These are phyloP conservation scores for Rosa lucieae DNA, from an alignment of 306 rosid species.

Conservation along the genomic window DNA sequence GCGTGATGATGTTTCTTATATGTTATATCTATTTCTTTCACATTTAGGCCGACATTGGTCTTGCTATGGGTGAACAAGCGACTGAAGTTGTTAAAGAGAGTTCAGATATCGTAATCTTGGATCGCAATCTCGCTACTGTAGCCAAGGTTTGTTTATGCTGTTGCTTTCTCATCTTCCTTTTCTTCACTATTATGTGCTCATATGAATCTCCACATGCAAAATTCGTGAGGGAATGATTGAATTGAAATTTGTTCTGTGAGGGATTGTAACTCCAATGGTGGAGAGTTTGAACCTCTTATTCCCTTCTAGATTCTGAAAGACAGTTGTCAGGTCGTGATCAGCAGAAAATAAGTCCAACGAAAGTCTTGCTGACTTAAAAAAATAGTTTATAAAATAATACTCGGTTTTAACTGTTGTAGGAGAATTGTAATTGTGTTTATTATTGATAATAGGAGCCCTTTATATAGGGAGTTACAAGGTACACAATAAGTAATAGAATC, in stretches of 20 bases:
- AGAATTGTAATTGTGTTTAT: too few species aligned
- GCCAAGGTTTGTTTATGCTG: constrained; percentile 56
- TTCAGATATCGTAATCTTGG: constrained; percentile 86
- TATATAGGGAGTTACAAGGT: too few species aligned
- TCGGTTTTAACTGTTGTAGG: too few species aligned
- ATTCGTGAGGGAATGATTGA: neutral
- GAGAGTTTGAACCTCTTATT: too few species aligned
- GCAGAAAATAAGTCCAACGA: too few species aligned
- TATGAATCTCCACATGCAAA: neutral
- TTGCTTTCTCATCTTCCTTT: neutral
- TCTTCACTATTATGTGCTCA: neutral
- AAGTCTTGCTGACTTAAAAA: too few species aligned
- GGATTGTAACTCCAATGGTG: neutral
- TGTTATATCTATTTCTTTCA: neutral
- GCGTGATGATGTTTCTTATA: constrained; percentile 4
- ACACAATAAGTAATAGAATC: too few species aligned
- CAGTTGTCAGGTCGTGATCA: too few species aligned
- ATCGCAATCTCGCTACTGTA: constrained; percentile 79
- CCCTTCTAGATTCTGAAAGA: too few species aligned
- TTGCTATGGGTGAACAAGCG: constrained; percentile 78
- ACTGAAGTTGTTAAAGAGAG: constrained; percentile 92
- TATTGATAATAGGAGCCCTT: too few species aligned
- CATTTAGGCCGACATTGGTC: constrained; percentile 79
- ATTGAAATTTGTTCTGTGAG: neutral
- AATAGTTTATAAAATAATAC: too few species aligned